phyloP scores from a whole-genome alignment of 495 filamentous ascomycete species.

The Penicillium egyptiacum region DNA sequence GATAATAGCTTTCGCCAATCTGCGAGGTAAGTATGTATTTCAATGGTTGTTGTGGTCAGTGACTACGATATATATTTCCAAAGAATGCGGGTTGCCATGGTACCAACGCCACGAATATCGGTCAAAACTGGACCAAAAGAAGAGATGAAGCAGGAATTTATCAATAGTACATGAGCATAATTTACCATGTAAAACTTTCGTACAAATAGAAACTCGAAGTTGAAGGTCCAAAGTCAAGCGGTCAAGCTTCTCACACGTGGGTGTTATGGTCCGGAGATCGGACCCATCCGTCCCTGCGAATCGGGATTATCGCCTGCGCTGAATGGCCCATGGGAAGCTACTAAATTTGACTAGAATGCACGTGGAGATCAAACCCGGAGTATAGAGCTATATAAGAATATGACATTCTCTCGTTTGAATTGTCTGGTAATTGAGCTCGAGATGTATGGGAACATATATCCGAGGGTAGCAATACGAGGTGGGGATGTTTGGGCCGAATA shows the following conservation, averaged over 20 bases:
- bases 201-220: neutral
- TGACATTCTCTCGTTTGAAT: neutral
- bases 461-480: neutral
- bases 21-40: neutral
- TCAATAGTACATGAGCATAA: neutral
- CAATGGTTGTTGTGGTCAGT: neutral
- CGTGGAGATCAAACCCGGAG: slow-evolving; percentile 2
- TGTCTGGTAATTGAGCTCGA: neutral
- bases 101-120: neutral
- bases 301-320: slow-evolving; percentile 11
- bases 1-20: neutral
- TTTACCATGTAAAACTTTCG: neutral
- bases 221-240: slow-evolving; percentile 15
- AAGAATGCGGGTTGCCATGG: neutral
- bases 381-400: neutral
- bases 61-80: neutral
- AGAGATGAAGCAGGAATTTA: neutral
- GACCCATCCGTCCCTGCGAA: slow-evolving; percentile 15
- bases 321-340: slow-evolving; percentile 17
- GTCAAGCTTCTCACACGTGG: slow-evolving; percentile 39
- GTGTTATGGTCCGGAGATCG: slow-evolving; percentile 27
- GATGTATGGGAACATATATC: neutral
- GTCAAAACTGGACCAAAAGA: neutral
- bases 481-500: neutral
- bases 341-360: slow-evolving; percentile 11